A percentile compares a stretch with the other conserved stretches of the same genome.
These are phyloP conservation scores for Candida mesenterica DNA, from an alignment of 1,139 yeast species.

Conservation along the genomic window DNA sequence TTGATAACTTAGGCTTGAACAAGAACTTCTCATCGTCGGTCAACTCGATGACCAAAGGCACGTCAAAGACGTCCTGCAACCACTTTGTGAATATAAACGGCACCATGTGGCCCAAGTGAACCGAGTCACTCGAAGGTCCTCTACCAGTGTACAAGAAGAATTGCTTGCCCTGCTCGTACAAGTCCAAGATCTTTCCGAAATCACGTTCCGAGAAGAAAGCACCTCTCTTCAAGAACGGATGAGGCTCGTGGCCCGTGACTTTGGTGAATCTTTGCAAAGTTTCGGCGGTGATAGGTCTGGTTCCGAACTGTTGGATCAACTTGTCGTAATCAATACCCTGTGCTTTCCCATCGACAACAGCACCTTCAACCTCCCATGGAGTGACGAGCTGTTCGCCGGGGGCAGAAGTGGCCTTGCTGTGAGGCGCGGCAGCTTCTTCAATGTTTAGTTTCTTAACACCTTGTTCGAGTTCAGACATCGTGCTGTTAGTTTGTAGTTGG, in stretches of 20 bases:
- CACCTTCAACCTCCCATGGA: constrained; percentile 94
- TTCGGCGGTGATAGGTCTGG: constrained; percentile 67
- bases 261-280: constrained; percentile 70
- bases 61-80: constrained; percentile 97
- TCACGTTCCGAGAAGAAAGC: constrained; percentile 93
- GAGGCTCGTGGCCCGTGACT: constrained; percentile 92
- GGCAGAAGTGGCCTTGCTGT: constrained; percentile 7
- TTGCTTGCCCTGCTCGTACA: constrained; percentile 92
- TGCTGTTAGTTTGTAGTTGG: background rate
- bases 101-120: constrained; percentile 97
- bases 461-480: constrained; percentile 14
- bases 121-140: constrained; percentile 92
- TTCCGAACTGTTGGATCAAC: constrained; percentile 84
- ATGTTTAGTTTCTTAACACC: constrained; percentile 26
- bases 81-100: constrained; percentile 96
- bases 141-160: constrained; percentile 97
- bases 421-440: constrained; percentile 6
- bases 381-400: constrained; percentile 71
- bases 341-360: constrained; percentile 88
- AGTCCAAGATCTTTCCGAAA: constrained; percentile 70
- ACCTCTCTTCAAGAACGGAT: constrained; percentile 86
- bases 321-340: constrained; percentile 90
- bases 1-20: constrained; percentile 85
- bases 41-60: constrained; percentile 90
- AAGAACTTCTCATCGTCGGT: constrained; percentile 98